Base-by-base conservation (phyloP, 1,284 basidiomycete species). In the Pulveroboletus sp. region DNA sequence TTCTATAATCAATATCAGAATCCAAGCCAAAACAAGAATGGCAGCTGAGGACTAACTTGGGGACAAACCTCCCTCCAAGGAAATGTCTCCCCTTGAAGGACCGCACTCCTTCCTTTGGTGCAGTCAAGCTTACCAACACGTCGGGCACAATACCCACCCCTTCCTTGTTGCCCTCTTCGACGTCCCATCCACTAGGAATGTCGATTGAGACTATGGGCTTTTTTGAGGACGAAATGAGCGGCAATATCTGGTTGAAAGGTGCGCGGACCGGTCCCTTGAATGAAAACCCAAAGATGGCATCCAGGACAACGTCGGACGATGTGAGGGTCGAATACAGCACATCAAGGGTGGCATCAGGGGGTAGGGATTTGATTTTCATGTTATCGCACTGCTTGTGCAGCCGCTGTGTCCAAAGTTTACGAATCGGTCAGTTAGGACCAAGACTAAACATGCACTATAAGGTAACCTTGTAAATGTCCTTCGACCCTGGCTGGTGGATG, bases 251-350 rank as follows among this genome's bases (percentile, higher is more conserved):
- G 65, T 94, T 87, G 74, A 98, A 99, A 0, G 97, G 97, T 4
- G 89, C 76, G 14, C 97, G 87, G 7, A 94, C 81, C 25, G 94
- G 94, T 1, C 83, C 90, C 64, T 91, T 81, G 83, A 98, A 99
- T 2, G 94, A 97, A 77, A 99, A 99, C 5, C 97, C 96, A 65
- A 99, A 99, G 60, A 99, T 91, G 11, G 95, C 92, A 70, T 99
- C 97, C 45, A 99, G 79, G 18, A 99, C 82, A 31, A 98, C 87
- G 72, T 98, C 94, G 2, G 87, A 83, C 22, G 81, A 77, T 6
- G 74, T 67, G 8, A 96, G 76, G 0, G 83, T 84, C 28, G 74
- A 68, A 36, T 72, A 70, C 10, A 92, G 78, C n/a, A 77, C 64
- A n/a, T 77, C 72, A 20, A 74, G 63, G 45, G 85, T 82, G 20